Evolutionary conservation across 2,329 filamentous ascomycete genomes (phyloP).

Genomic region (Cryphonectria carpinicola): DNA sequence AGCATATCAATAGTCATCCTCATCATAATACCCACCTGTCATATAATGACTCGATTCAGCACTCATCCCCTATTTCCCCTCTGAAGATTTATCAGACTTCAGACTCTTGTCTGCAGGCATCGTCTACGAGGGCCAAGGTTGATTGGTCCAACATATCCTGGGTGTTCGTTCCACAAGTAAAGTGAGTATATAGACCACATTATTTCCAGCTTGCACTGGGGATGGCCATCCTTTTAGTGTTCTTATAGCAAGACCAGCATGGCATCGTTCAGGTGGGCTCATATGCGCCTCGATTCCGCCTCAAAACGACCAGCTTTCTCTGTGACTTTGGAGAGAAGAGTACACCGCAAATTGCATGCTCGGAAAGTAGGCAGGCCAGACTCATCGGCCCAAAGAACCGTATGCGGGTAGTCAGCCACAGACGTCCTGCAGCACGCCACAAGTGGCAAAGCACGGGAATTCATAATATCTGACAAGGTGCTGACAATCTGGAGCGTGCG

Average conservation of each 20-base stretch:
- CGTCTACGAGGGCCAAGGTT: conserved; percentile 63
- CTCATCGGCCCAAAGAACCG: background rate
- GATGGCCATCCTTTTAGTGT: no score
- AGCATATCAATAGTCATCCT: background rate
- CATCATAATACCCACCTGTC: conserved; percentile 7
- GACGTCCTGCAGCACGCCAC: background rate
- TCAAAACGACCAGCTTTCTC: no score
- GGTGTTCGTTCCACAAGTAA: no score
- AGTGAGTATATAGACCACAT: no score
- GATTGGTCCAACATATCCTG: background rate
- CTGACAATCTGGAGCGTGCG: conserved; percentile 9
- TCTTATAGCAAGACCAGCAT: no score
- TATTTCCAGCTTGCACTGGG: no score
- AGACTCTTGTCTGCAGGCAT: conserved; percentile 55
- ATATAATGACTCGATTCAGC: background rate
- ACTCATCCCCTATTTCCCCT: background rate
- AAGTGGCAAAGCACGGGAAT: background rate
- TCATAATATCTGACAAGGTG: conserved; percentile 15
- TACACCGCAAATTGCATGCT: no score
- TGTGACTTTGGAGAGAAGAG: no score
- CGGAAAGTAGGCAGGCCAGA: no score
- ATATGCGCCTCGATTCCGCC: no score
- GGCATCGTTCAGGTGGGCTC: no score
- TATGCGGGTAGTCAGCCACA: background rate
- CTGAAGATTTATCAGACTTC: conserved; percentile 36